phyloP scores from a whole-genome alignment of 2,329 filamentous ascomycete species.

The Paramyrothecium sp. region DNA sequence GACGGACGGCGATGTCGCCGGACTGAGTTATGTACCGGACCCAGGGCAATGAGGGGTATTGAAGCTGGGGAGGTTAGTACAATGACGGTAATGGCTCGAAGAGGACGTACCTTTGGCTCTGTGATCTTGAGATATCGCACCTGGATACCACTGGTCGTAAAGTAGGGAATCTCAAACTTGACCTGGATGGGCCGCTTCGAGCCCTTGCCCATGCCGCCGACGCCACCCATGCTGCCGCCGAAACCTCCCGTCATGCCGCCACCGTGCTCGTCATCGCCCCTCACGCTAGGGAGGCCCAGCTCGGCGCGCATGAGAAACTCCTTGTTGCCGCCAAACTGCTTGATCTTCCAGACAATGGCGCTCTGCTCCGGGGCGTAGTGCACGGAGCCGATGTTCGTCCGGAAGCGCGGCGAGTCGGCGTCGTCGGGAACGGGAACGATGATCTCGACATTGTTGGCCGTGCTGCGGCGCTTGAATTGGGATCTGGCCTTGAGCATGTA shows the following conservation, averaged over 20 bases:
- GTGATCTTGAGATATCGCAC: slow-evolving; percentile 99
- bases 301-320: slow-evolving; percentile 99
- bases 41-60: slow-evolving; percentile 98
- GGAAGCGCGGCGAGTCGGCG: slow-evolving; percentile 91
- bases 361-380: slow-evolving; percentile 98
- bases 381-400: slow-evolving; percentile 94
- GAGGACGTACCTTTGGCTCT: slow-evolving; percentile 82
- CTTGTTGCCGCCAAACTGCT: slow-evolving; percentile 98
- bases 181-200: slow-evolving; percentile 94
- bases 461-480: slow-evolving; percentile 96
- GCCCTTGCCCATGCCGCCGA: slow-evolving; percentile 74
- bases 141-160: slow-evolving; percentile 98
- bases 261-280: slow-evolving; percentile 91
- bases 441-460: slow-evolving; percentile 98
- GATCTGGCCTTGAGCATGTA: slow-evolving; percentile 99
- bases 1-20: slow-evolving; percentile 89
- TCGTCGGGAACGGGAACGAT: slow-evolving; percentile 96
- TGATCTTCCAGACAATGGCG: slow-evolving; percentile 99
- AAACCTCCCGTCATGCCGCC: slow-evolving; percentile 98
- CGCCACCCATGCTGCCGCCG: slow-evolving; percentile 92
- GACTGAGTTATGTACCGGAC: slow-evolving; percentile 98
- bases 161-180: slow-evolving; percentile 99
- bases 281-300: slow-evolving; percentile 87
- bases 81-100: background rate
- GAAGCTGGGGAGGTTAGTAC: slow-evolving; percentile 58